A percentile compares a stretch with the other conserved stretches of the same genome.
Evolutionary conservation across 2,329 filamentous ascomycete genomes (phyloP).

Genomic region (Aspergillus nomiae): DNA sequence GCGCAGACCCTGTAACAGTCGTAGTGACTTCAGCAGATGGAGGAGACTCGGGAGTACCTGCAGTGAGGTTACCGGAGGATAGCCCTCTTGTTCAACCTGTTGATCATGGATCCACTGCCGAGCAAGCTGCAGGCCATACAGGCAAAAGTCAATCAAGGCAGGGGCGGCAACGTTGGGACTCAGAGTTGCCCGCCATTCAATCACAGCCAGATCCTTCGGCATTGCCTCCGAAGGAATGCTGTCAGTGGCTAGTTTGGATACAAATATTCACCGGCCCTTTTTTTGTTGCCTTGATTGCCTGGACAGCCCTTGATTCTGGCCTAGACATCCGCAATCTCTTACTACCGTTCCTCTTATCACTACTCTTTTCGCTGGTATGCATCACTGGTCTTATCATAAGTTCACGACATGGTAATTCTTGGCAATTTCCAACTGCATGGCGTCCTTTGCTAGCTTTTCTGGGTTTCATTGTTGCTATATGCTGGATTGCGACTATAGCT

Average conservation of each 20-base stretch:
- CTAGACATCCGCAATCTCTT: slow-evolving; percentile 56
- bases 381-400: slow-evolving; percentile 68
- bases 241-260: slow-evolving; percentile 82
- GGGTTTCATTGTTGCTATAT: slow-evolving; percentile 87
- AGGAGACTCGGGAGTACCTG: slow-evolving; percentile 23
- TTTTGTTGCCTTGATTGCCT: slow-evolving; percentile 77
- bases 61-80: slow-evolving; percentile 39
- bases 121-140: slow-evolving; percentile 12
- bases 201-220: slow-evolving; percentile 21
- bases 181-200: slow-evolving; percentile 40
- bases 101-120: slow-evolving; percentile 13
- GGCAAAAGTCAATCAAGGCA: slow-evolving; percentile 21
- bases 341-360: slow-evolving; percentile 62
- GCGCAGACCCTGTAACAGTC: slow-evolving; percentile 40
- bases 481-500: slow-evolving; percentile 95
- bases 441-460: slow-evolving; percentile 81
- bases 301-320: slow-evolving; percentile 58
- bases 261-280: slow-evolving; percentile 86
- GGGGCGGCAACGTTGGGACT: slow-evolving; percentile 35
- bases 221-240: slow-evolving; percentile 65
- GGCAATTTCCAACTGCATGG: slow-evolving; percentile 65
- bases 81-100: slow-evolving; percentile 34
- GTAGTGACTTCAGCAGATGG: slow-evolving; percentile 27
- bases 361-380: slow-evolving; percentile 68
- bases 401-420: slow-evolving; percentile 57